Base-by-base conservation (phyloP, 257 asterid genomes). In the Plantago ovata region DNA sequence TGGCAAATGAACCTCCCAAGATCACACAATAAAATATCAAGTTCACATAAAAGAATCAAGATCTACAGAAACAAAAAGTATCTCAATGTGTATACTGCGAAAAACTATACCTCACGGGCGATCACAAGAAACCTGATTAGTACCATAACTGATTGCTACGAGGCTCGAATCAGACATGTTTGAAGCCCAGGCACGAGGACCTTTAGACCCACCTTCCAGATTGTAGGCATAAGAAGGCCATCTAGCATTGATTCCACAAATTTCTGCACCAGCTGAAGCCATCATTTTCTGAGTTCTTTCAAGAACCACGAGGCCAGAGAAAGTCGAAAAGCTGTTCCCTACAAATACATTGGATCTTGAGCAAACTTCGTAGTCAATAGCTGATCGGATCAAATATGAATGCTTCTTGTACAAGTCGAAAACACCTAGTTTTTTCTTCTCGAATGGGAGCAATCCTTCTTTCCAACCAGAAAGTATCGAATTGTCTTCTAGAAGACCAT, bases 311-410 rank as follows among this genome's bases (percentile, higher is more conserved):
- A 92, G 94, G 82, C 96, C 85, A 14, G 98, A 92, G 67, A 92
- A 92, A 11, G 98, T 92, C 18, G 98, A 92, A 70, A 79, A 87
- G 65, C 88, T 92, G 77, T 92, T 92, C 51, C 98, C 96, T 0
- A 87, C 78, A 62, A 92, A 92, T 69, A 92, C 83, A 62, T 85
- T 68, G 9, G 98, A 78, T 73, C 89, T 83, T 82, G 83, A 77
- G 66, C 98, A 91, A 61, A 91, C 98, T 79, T 85, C 92, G 28
- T 87, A 92, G 67, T 92, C 98, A 6, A 89, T 89, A 14, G 97
- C 97, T 18, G 95, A 84, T 69, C 79, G 84, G 63, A 92, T 69
- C 61, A 92, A 79, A 77, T 87, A 92, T 0, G 95, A 75, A 2
- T 81, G 85, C 66, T 76, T 85, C 75, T 79, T 84, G 72, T 87